A percentile compares a stretch with the other conserved stretches of the same genome.
phyloP scores from a whole-genome alignment of 768 basidiomycete species.

The Termitomyces heimii region DNA sequence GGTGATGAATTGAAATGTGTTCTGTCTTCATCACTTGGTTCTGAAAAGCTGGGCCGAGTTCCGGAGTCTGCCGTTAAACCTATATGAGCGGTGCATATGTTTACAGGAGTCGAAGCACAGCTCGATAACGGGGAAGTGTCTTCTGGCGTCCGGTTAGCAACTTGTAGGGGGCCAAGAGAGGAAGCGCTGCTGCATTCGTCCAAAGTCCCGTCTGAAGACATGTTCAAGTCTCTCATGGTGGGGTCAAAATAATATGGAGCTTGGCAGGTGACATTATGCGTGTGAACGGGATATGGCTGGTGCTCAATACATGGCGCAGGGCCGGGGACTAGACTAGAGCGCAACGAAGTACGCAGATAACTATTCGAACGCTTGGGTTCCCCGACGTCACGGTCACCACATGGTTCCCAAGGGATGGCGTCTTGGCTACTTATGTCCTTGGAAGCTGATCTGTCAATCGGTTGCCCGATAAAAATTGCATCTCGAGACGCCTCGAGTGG shows the following conservation, averaged over 20 bases:
- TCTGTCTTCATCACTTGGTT: conserved; percentile 24
- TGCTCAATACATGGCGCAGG: conserved; percentile 15
- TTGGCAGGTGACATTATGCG: conserved; percentile 16
- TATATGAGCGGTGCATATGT: conserved; percentile 6
- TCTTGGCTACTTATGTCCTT: conserved; percentile 20
- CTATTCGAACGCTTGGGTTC: conserved; percentile 30
- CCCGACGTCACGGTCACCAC: conserved; percentile 36
- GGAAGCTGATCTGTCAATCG: conserved; percentile 2
- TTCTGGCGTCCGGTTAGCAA: conserved; percentile 43
- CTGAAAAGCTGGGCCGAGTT: conserved; percentile 25
- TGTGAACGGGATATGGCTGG: conserved; percentile 16
- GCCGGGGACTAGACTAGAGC: conserved; percentile 12
- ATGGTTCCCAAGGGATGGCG: conserved; percentile 27
- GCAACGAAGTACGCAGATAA: conserved; percentile 18
- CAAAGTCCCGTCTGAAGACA: conserved; percentile 17
- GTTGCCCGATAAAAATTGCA: conserved; percentile 15
- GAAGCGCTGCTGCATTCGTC: conserved; percentile 21
- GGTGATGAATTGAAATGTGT: conserved; percentile 17
- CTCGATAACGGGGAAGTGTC: conserved; percentile 34
- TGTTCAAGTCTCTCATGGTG: conserved; percentile 11
- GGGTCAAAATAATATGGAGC: conserved; percentile 17
- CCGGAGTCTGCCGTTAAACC: conserved; percentile 2
- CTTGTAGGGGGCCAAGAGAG: conserved; percentile 39
- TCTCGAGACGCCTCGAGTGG: conserved; percentile 17
- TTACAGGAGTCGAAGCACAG: conserved; percentile 18